phyloP scores from a whole-genome alignment of 768 basidiomycete genomes.

The Tricholoma sp. region DNA sequence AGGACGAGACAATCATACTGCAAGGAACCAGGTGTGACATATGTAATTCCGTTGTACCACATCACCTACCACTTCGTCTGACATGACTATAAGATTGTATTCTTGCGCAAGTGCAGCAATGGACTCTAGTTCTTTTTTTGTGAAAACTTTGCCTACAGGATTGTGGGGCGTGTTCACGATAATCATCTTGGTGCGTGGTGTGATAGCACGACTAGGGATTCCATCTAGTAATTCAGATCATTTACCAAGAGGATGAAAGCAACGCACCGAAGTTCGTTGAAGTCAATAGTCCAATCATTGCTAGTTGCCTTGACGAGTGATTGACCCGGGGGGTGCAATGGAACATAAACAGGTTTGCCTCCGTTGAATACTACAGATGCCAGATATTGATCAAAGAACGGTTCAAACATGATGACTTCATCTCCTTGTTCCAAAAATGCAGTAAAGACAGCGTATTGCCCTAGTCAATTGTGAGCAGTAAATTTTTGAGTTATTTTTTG shows the following conservation, averaged over 20 bases:
- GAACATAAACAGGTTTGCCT: slow-evolving; percentile 90
- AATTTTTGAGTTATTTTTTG: neutral
- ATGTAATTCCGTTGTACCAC: neutral
- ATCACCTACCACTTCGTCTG: slow-evolving; percentile 89
- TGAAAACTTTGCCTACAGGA: slow-evolving; percentile 97
- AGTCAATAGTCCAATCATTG: slow-evolving; percentile 87
- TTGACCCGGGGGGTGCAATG: slow-evolving; percentile 79
- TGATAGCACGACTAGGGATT: slow-evolving; percentile 65
- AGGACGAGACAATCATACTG: slow-evolving; percentile 94
- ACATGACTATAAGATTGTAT: slow-evolving; percentile 86
- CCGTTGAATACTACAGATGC: slow-evolving; percentile 93
- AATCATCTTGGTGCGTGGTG: slow-evolving; percentile 89
- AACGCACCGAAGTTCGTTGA: slow-evolving; percentile 77
- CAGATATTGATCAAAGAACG: slow-evolving; percentile 95
- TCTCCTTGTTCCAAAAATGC: slow-evolving; percentile 91
- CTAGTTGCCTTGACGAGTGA: slow-evolving; percentile 43
- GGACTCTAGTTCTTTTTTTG: slow-evolving; percentile 69
- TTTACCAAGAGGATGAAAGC: neutral
- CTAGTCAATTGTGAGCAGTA: slow-evolving; percentile 30
- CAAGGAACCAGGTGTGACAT: neutral
- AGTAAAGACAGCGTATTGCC: slow-evolving; percentile 89
- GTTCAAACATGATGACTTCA: slow-evolving; percentile 98
- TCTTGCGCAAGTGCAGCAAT: slow-evolving; percentile 89
- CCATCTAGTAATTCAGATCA: neutral
- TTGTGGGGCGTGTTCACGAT: slow-evolving; percentile 97